A percentile compares a stretch with the other conserved stretches of the same genome.
phyloP scores from a whole-genome alignment of 2,329 filamentous ascomycete genomes.

The Alternaria angustiovoidea region DNA sequence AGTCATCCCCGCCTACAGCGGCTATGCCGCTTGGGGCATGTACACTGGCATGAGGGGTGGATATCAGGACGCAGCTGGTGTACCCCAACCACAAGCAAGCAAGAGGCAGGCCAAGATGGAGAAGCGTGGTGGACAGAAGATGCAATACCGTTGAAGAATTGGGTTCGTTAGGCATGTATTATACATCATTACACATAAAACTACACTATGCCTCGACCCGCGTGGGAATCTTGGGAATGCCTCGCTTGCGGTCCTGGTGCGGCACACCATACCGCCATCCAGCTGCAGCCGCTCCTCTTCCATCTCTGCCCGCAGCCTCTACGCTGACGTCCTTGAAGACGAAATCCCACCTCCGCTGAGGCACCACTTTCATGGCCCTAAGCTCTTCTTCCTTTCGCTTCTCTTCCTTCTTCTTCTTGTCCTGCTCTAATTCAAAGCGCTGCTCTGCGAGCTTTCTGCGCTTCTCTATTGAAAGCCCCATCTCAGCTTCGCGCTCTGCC shows the following conservation, averaged over 20 bases:
- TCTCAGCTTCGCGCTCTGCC: slow-evolving; percentile 49
- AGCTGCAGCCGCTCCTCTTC: slow-evolving; percentile 61
- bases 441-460: slow-evolving; percentile 42
- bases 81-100: slow-evolving; percentile 49
- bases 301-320: slow-evolving; percentile 63
- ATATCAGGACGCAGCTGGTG: slow-evolving; percentile 52
- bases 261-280: slow-evolving; percentile 70
- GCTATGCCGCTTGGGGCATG: slow-evolving; percentile 56
- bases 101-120: slow-evolving; percentile 62
- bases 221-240: slow-evolving; percentile 69
- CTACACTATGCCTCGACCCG: slow-evolving; percentile 57
- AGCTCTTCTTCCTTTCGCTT: slow-evolving; percentile 56
- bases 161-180: neutral
- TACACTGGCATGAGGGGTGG: slow-evolving; percentile 56
- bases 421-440: slow-evolving; percentile 37
- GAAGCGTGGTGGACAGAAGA: slow-evolving; percentile 60
- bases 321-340: slow-evolving; percentile 66
- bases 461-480: slow-evolving; percentile 46
- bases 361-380: slow-evolving; percentile 54
- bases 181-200: slow-evolving; percentile 8
- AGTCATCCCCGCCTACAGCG: slow-evolving; percentile 58
- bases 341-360: slow-evolving; percentile 66
- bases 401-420: slow-evolving; percentile 51
- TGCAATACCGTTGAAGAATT: slow-evolving; percentile 55
- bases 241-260: slow-evolving; percentile 68